Conservation (phyloP, 345 rosid species). For the Brassica rapa region DNA sequence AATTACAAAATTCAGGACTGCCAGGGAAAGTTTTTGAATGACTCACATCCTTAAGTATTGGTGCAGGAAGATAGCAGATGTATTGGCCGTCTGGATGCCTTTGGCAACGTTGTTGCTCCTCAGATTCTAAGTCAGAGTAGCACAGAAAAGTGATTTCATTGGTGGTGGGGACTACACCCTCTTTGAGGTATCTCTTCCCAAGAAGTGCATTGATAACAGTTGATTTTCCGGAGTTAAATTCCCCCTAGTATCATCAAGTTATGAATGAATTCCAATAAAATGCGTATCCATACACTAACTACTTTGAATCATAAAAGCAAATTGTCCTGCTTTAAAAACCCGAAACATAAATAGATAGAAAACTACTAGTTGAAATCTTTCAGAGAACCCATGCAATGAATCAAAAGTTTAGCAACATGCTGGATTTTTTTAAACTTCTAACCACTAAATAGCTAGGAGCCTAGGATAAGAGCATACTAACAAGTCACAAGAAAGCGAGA, state of each 20-base stretch:
- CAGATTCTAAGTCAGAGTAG: conserved; percentile 62
- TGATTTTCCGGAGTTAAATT: conserved; percentile 95
- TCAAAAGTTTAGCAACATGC: background rate
- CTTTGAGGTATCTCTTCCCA: conserved; percentile 85
- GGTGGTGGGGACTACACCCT: conserved; percentile 93
- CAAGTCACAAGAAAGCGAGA: background rate
- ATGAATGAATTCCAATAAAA: conserved; percentile 3
- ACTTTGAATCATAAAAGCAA: background rate
- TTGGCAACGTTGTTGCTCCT: conserved; percentile 74
- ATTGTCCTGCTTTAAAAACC: background rate
- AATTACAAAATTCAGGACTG: conserved; percentile 7
- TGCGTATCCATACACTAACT: background rate
- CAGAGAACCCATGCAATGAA: background rate
- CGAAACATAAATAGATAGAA: background rate
- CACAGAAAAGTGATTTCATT: conserved; percentile 88
- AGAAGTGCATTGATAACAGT: conserved; percentile 93
- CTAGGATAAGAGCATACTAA: background rate
- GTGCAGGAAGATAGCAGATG: conserved; percentile 84
- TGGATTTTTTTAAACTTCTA: background rate
- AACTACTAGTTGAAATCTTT: background rate
- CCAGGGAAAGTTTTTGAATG: background rate
- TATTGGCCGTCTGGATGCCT: conserved; percentile 92
- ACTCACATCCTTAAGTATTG: conserved; percentile 88
- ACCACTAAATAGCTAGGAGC: background rate
- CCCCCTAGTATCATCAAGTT: conserved; percentile 62